Evolutionary conservation across 139 green algal genomes (phyloP).

Genomic region (Haematococcus lacustris): DNA sequence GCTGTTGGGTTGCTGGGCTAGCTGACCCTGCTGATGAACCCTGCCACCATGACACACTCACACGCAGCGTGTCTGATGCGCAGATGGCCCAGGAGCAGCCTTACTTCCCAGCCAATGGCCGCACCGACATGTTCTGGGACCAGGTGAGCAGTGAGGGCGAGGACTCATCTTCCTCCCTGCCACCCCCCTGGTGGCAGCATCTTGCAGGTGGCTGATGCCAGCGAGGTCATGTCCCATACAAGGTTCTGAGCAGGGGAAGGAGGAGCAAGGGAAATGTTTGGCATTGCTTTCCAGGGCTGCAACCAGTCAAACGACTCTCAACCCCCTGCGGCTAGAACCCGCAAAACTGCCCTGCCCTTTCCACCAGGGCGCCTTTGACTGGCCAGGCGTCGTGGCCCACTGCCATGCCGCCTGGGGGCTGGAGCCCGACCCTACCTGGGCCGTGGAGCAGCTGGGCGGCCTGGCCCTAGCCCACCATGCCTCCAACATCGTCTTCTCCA

Average conservation of each 20-base stretch:
- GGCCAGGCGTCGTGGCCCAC: conserved; percentile 16
- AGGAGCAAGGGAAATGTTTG: background rate
- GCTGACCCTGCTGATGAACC: no score
- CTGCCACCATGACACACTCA: no score
- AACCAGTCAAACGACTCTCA: background rate
- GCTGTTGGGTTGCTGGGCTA: no score
- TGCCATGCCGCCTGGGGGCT: conserved; percentile 43
- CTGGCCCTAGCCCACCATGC: conserved; percentile 6
- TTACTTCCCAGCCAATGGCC: conserved; percentile 46
- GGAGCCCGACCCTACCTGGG: conserved; percentile 6
- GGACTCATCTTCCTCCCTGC: background rate
- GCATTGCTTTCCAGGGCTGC: background rate
- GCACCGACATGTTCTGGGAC: conserved; percentile 66
- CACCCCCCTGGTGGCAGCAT: background rate
- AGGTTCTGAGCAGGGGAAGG: background rate
- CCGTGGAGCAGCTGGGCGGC: background rate
- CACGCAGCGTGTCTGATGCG: no score
- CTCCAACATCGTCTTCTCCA: conserved; percentile 73
- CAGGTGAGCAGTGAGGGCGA: conserved; percentile 13
- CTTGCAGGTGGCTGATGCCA: no score
- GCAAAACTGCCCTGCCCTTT: background rate
- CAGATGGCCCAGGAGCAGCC: conserved; percentile 23
- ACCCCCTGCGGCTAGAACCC: background rate
- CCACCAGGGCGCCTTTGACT: conserved; percentile 34
- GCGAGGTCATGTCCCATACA: no score